Conservation (phyloP, 495 filamentous ascomycete genomes). For the Schizothecium vesticola region DNA sequence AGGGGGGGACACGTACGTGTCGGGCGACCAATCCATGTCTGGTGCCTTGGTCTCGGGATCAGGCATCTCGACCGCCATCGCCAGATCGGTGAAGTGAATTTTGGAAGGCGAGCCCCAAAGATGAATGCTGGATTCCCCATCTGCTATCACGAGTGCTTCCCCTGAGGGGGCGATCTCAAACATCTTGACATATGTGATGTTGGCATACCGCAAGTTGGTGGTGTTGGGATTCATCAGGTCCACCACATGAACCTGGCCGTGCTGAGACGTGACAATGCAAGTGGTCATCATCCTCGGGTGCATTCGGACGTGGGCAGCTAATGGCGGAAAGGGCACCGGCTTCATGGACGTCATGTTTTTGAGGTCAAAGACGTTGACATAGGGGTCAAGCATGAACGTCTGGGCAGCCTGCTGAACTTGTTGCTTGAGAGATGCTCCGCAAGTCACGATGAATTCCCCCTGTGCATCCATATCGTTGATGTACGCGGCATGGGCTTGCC, state of each 20-base stretch:
- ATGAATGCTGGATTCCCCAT: conserved; percentile 71
- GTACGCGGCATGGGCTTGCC: conserved; percentile 77
- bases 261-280: conserved; percentile 81
- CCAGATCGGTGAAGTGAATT: conserved; percentile 82
- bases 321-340: conserved; percentile 86
- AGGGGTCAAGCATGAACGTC: conserved; percentile 69
- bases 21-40: conserved; percentile 55
- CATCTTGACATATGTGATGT: conserved; percentile 59
- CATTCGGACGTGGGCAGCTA: conserved; percentile 88
- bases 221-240: conserved; percentile 93
- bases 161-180: conserved; percentile 89
- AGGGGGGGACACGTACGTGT: conserved; percentile 53
- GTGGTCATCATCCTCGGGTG: conserved; percentile 93
- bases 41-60: conserved; percentile 47
- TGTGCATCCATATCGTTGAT: conserved; percentile 96
- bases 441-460: conserved; percentile 86
- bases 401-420: conserved; percentile 36
- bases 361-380: conserved; percentile 91
- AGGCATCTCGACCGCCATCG: conserved; percentile 70
- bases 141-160: conserved; percentile 77
- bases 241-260: conserved; percentile 86
- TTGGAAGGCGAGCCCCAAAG: conserved; percentile 91
- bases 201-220: conserved; percentile 81
- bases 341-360: conserved; percentile 78
- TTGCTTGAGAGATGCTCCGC: conserved; percentile 76